A percentile compares a stretch with the other conserved stretches of the same genome.
Evolutionary conservation across 2,329 filamentous ascomycete genomes (phyloP).

Genomic region (Cercospora beticola): DNA sequence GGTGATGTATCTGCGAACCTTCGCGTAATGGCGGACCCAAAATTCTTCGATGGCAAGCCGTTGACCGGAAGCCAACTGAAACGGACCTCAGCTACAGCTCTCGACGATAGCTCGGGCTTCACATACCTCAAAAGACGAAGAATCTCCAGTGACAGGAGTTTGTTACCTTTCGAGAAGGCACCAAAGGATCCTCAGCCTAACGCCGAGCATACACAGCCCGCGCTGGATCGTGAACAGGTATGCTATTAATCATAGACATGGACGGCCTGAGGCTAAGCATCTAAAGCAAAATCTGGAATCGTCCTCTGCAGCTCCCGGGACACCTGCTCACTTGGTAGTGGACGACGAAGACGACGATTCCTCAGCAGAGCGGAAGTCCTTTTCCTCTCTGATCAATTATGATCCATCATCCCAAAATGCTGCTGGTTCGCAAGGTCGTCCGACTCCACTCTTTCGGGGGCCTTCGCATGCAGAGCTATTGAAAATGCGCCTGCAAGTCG

Average conservation of each 20-base stretch:
- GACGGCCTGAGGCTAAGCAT: background rate
- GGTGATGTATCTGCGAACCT: constrained; percentile 38
- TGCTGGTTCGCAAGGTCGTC: constrained; percentile 15
- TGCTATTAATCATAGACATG: background rate
- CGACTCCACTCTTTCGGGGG: constrained; percentile 29
- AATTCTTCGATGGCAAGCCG: constrained; percentile 24
- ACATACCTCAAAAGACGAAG: constrained; percentile 38
- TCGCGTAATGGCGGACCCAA: constrained; percentile 20
- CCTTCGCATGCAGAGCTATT: constrained; percentile 59
- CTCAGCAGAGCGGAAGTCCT: constrained; percentile 42
- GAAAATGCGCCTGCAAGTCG: constrained; percentile 66
- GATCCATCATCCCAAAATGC: constrained; percentile 43
- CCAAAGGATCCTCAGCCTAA: background rate
- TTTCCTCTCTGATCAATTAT: constrained; percentile 52
- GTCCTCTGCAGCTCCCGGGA: constrained; percentile 20
- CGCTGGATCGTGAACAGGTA: constrained; percentile 6
- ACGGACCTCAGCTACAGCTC: constrained; percentile 33
- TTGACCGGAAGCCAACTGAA: constrained; percentile 37
- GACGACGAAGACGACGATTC: constrained; percentile 30
- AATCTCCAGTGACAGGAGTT: constrained; percentile 18
- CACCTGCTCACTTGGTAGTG: constrained; percentile 26
- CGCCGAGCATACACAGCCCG: background rate
- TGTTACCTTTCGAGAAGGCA: background rate
- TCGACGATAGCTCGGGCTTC: constrained; percentile 36
- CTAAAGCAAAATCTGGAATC: background rate